A percentile compares a stretch with the other conserved stretches of the same genome.
Conservation (phyloP, 2,329 filamentous ascomycete genomes). For the Decorospora gaudefroyi region DNA sequence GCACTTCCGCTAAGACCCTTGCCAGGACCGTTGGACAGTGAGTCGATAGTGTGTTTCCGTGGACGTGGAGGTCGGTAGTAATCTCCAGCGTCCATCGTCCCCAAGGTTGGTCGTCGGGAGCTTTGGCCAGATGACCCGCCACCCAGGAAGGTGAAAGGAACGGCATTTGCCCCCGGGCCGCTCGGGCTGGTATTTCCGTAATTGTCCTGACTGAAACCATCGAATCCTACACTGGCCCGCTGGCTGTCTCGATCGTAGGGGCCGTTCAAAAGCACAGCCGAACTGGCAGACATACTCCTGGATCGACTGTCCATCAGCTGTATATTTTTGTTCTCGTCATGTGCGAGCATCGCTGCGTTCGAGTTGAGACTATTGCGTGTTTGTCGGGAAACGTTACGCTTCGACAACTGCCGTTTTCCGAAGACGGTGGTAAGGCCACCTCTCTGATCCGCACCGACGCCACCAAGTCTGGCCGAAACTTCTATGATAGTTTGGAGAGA, state of each 20-base stretch:
- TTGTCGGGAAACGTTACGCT: conserved; percentile 67
- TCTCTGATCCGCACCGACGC: conserved; percentile 75
- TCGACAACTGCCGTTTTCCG: conserved; percentile 84
- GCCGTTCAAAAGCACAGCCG: conserved; percentile 63
- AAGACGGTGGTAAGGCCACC: conserved; percentile 87
- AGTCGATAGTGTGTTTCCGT: conserved; percentile 62
- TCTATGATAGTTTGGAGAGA: conserved; percentile 89
- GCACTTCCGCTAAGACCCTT: conserved; percentile 53
- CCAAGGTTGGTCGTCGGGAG: conserved; percentile 48
- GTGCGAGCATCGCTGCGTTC: conserved; percentile 76
- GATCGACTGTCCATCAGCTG: conserved; percentile 59
- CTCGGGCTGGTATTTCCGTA: conserved; percentile 66
- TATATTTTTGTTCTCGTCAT: conserved; percentile 67
- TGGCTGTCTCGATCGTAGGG: conserved; percentile 48
- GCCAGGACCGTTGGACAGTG: conserved; percentile 55
- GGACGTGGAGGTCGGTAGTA: conserved; percentile 86
- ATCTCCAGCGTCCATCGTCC: conserved; percentile 57
- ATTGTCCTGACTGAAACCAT: conserved; percentile 58
- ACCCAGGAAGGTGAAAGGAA: conserved; percentile 71
- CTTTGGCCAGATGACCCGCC: conserved; percentile 50
- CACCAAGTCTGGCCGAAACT: conserved; percentile 78
- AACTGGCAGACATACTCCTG: conserved; percentile 65
- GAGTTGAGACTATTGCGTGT: conserved; percentile 82
- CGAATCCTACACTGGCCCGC: conserved; percentile 58
- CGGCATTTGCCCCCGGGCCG: conserved; percentile 73